Evolutionary conservation across 768 basidiomycete genomes (phyloP), one percentile per base, ranked within the genome.

Genomic region (Phylloporus rhodoxanthus): DNA sequence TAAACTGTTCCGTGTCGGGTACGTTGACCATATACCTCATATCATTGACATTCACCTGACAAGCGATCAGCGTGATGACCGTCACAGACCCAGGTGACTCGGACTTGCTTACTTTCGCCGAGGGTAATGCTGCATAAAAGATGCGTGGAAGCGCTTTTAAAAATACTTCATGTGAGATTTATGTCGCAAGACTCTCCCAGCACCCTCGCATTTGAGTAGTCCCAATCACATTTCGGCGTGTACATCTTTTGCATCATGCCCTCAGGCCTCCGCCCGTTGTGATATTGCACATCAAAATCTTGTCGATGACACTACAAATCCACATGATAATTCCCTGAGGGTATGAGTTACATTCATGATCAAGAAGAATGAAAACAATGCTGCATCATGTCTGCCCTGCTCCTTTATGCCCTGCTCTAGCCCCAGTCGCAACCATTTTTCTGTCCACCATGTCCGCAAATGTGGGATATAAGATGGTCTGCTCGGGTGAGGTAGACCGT

Each of bases 1-100:
- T 70, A 95, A 94, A 75, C 85, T 98, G 59, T 99, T 97, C 90
- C 92, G 94, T 60, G 95, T 98, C 54, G 94, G 91, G 90, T 91
- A 47, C 45, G 79, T 72, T 15, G n/a, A 37, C 14, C 13, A 23
- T 14, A 8, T 11, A 2, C 45, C 11, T 19, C 32, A 15, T 33
- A 8, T 29, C 23, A 29, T 32, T 37, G 29, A 28, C 13, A 26
- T 28, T 29, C 33, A 36, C 49, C 51, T 50, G 44, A 64, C 17
- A 26, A 48, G 37, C 44, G 43, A 50, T 9, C 55, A 93, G 95
- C 78, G 90, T 97, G 67, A 96, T 98, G 93, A 93, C 93, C 58
- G 83, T 99, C 71, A 77, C 82, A 60, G 92, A 97, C 75, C 87
- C 86, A 60, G 95, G 95, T 67, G 96, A 98, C 76, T 93, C 91